Base-by-base conservation (phyloP, 305 asterid genomes). In the Euphrasia arctica region DNA sequence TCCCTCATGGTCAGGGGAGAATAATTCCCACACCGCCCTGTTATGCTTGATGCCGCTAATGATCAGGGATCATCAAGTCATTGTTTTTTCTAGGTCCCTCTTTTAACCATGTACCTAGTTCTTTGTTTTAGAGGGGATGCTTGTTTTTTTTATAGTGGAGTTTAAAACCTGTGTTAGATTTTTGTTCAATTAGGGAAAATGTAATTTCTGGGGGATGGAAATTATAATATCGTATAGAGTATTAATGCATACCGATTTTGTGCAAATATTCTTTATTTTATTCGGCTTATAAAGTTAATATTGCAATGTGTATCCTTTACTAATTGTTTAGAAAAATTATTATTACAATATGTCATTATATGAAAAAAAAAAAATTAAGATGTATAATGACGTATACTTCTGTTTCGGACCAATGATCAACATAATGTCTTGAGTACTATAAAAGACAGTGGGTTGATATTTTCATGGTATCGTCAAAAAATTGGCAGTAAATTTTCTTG, bases 1-100 rank as follows among this genome's bases (percentile, higher is more conserved):
- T 89, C 96, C 56, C 62, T 81, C 45, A 77, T 91, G 95, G 77
- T 86, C 64, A 80, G 75, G 66, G 96, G 92, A 61, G 96, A 82
- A 64, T 80, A 75, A 65, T 50, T 15, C 42, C 12, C 3, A 34
- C 42, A 31, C 64, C 45, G 0, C 6, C 58, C 0, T 74, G 22
- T 68, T 68, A 63, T 51, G 73, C 70, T 70, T 70, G 77, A 61
- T 52, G 64, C 36, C 12, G 29, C 69, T 13, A 14, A 48, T 60
- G 60, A 59, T 59, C 54, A 68, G 67, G 39, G 36, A 31, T 31
- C 69, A 70, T 78, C 69, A 65, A 66, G 51, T 55, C 58, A 54
- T 68, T 65, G 65, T 25, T 25, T 74, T 79, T 82, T 79, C 65
- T 51, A 76, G 74, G 13, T 57, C 52, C 65, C 50, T 59, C 72